These are phyloP conservation scores for Croton laevigatus DNA, from an alignment of 441 rosid species.

Conservation along the genomic window DNA sequence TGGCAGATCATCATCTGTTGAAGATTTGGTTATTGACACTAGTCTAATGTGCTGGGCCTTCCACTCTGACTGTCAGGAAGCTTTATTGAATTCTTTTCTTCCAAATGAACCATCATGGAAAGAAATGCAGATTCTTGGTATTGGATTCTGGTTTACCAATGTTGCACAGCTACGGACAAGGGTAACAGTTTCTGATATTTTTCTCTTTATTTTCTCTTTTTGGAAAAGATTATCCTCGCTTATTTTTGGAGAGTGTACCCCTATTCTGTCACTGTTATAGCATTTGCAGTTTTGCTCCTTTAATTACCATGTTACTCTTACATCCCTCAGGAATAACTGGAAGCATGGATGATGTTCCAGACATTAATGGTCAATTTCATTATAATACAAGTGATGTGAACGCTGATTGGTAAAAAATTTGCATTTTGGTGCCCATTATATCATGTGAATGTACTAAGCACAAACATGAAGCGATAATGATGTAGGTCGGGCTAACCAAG, in stretches of 20 bases:
- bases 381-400: background rate
- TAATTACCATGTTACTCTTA: background rate
- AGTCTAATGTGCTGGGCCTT: constrained; percentile 81
- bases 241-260: constrained; percentile 5
- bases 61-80: constrained; percentile 95
- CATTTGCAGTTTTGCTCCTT: constrained; percentile 8
- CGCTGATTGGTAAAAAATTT: background rate
- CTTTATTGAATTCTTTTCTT: constrained; percentile 57
- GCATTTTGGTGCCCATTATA: background rate
- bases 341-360: background rate
- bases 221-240: background rate
- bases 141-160: constrained; percentile 89
- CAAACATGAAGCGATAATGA: background rate
- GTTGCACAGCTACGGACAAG: constrained; percentile 66
- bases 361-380: constrained; percentile 7
- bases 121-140: constrained; percentile 79
- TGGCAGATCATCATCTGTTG: constrained; percentile 63
- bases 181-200: constrained; percentile 41
- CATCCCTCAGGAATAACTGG: background rate
- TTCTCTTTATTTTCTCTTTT: background rate
- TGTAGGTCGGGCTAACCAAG: background rate
- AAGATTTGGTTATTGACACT: constrained; percentile 66
- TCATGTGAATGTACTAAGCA: background rate
- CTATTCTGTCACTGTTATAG: background rate
- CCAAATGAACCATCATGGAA: constrained; percentile 84